phyloP scores from a whole-genome alignment of 2,329 filamentous ascomycete species.

The Aspergillus awamori region DNA sequence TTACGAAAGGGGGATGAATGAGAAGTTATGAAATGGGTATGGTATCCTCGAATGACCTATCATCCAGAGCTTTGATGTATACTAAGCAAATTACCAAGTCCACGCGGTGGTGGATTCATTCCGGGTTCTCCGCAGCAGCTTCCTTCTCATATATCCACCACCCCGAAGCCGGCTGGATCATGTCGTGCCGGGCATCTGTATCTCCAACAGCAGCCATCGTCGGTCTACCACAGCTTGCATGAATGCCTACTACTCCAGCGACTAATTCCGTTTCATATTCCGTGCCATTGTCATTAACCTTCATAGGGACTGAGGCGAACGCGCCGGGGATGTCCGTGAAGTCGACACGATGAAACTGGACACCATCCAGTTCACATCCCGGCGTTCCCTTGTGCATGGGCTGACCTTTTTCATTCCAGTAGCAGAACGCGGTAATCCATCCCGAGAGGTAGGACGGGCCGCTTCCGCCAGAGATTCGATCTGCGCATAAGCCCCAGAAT shows the following conservation, averaged over 20 bases:
- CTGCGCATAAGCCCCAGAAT: conserved; percentile 20
- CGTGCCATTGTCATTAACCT: neutral
- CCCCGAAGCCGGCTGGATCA: neutral
- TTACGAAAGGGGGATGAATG: too few species aligned
- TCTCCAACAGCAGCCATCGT: neutral
- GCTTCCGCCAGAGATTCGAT: conserved; percentile 37
- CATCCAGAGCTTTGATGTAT: too few species aligned
- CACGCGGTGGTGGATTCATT: too few species aligned
- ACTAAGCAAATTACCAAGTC: too few species aligned
- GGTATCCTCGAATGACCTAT: too few species aligned
- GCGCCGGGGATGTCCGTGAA: neutral
- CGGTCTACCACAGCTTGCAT: neutral
- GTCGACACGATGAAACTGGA: neutral
- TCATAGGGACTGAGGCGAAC: neutral
- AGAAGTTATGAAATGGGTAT: too few species aligned
- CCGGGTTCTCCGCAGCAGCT: too few species aligned
- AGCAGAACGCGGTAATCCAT: conserved; percentile 55
- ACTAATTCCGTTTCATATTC: neutral
- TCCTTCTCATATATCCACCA: neutral
- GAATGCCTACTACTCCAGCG: neutral
- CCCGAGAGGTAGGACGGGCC: conserved; percentile 45
- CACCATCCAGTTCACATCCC: neutral
- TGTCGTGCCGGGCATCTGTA: neutral
- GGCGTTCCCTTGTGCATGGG: conserved; percentile 11
- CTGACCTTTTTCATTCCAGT: conserved; percentile 46